Conservation (phyloP, 352 stramenopile genomes). For the Phytophthora syringae region DNA sequence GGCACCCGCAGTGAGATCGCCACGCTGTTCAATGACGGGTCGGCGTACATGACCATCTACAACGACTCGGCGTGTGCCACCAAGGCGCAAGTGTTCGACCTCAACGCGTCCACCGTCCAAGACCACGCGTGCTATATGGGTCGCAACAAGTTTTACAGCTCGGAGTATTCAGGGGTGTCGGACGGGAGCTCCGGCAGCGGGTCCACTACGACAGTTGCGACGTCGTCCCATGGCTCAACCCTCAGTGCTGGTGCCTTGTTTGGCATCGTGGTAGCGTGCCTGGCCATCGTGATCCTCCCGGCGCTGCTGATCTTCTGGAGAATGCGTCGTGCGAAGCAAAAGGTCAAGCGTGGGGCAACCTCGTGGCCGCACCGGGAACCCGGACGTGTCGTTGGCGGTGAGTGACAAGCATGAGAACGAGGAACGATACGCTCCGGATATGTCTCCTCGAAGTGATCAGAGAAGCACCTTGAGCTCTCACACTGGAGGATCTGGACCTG, state of each 20-base stretch:
- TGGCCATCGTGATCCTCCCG: constrained; percentile 36
- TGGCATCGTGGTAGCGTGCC: constrained; percentile 38
- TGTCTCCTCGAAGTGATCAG: constrained; percentile 31
- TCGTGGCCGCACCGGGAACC: background rate
- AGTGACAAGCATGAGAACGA: constrained; percentile 39
- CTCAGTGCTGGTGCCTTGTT: constrained; percentile 32
- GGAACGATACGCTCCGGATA: constrained; percentile 33
- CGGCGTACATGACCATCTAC: constrained; percentile 50
- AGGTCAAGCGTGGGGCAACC: constrained; percentile 2
- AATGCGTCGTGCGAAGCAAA: constrained; percentile 25
- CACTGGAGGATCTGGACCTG: constrained; percentile 18
- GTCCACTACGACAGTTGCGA: constrained; percentile 5
- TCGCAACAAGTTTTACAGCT: constrained; percentile 48
- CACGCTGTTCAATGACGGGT: constrained; percentile 41
- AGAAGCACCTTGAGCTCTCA: constrained; percentile 25
- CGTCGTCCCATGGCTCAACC: constrained; percentile 19
- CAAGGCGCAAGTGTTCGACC: constrained; percentile 36
- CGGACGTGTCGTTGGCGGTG: constrained; percentile 33
- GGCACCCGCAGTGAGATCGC: constrained; percentile 41
- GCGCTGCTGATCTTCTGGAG: constrained; percentile 36
- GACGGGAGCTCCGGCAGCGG: constrained; percentile 2
- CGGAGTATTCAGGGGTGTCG: constrained; percentile 26
- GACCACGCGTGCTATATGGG: constrained; percentile 33
- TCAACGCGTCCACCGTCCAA: constrained; percentile 31
- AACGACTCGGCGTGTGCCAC: constrained; percentile 43